Evolutionary conservation across 1,284 basidiomycete species (phyloP).

Genomic region (Pseudozyma tsukubaensis): DNA sequence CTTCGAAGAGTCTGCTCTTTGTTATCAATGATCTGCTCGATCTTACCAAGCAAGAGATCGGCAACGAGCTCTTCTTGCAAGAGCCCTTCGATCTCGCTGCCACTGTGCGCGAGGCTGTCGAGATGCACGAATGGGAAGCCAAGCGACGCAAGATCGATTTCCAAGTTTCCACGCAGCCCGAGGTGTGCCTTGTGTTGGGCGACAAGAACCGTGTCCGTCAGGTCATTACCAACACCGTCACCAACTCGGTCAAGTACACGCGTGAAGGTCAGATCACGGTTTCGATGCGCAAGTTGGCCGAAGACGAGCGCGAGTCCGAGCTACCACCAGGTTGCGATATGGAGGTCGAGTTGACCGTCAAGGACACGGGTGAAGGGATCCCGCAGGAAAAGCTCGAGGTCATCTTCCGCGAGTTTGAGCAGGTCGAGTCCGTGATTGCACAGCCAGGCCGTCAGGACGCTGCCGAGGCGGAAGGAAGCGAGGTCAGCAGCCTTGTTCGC

Average conservation of each 20-base stretch:
- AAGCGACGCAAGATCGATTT: slow-evolving; percentile 77
- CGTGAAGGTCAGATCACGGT: slow-evolving; percentile 76
- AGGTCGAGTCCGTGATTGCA: slow-evolving; percentile 75
- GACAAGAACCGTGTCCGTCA: slow-evolving; percentile 77
- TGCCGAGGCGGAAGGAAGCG: slow-evolving; percentile 20
- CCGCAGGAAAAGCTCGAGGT: slow-evolving; percentile 78
- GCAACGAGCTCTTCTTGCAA: slow-evolving; percentile 81
- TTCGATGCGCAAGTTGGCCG: slow-evolving; percentile 71
- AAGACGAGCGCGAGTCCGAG: slow-evolving; percentile 37
- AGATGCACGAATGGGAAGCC: slow-evolving; percentile 76
- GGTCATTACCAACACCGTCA: slow-evolving; percentile 84
- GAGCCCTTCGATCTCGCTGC: slow-evolving; percentile 82
- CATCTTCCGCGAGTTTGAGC: slow-evolving; percentile 88
- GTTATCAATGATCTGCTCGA: slow-evolving; percentile 86
- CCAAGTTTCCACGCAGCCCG: slow-evolving; percentile 74
- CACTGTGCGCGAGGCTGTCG: slow-evolving; percentile 79
- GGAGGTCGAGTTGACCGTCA: slow-evolving; percentile 80
- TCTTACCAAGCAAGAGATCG: slow-evolving; percentile 83
- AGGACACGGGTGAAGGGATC: slow-evolving; percentile 84
- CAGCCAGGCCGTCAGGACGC: slow-evolving; percentile 33
- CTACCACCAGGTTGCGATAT: slow-evolving; percentile 66
- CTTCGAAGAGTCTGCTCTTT: slow-evolving; percentile 77
- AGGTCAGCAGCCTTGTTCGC: slow-evolving; percentile 21
- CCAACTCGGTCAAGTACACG: slow-evolving; percentile 83
- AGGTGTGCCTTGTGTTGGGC: slow-evolving; percentile 72